These are phyloP conservation scores for Podospora australis DNA, from an alignment of 495 filamentous ascomycete genomes.

Conservation along the genomic window DNA sequence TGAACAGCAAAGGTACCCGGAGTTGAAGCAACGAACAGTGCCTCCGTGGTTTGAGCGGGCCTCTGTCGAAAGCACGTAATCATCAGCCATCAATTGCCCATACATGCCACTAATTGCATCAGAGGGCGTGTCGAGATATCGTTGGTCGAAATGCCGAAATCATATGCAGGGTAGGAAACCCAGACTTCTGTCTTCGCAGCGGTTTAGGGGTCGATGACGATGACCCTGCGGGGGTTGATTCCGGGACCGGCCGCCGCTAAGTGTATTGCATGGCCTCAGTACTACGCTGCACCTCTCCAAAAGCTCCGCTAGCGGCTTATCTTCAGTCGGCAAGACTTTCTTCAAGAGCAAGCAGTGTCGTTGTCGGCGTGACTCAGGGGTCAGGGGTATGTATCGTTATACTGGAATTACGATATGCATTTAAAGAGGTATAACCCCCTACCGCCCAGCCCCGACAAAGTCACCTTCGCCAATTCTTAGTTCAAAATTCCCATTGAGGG, in stretches of 20 bases:
- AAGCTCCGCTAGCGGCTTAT: constrained; percentile 1
- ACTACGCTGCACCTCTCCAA: too few relatives aligned
- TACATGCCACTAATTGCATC: not conserved
- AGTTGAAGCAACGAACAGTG: too few relatives aligned
- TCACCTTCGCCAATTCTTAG: too few relatives aligned
- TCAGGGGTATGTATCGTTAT: not conserved
- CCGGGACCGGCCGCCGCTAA: not conserved
- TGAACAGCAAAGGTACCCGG: too few relatives aligned
- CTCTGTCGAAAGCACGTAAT: too few relatives aligned
- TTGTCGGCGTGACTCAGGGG: constrained; percentile 10
- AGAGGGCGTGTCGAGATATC: not conserved
- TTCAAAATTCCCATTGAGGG: too few relatives aligned
- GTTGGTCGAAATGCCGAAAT: not conserved
- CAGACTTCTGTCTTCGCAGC: too few relatives aligned
- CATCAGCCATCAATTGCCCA: not conserved
- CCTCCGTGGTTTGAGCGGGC: too few relatives aligned
- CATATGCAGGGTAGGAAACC: too few relatives aligned
- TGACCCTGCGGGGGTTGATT: not conserved
- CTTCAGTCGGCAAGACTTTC: not conserved
- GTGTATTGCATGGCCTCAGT: too few relatives aligned
- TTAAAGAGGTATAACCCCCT: not conserved
- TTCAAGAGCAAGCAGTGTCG: not conserved
- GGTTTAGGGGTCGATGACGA: too few relatives aligned
- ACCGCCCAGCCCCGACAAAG: too few relatives aligned
- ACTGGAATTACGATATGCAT: constrained; percentile 2